phyloP scores from a whole-genome alignment of 768 basidiomycete genomes.

The Suillus spraguei region DNA sequence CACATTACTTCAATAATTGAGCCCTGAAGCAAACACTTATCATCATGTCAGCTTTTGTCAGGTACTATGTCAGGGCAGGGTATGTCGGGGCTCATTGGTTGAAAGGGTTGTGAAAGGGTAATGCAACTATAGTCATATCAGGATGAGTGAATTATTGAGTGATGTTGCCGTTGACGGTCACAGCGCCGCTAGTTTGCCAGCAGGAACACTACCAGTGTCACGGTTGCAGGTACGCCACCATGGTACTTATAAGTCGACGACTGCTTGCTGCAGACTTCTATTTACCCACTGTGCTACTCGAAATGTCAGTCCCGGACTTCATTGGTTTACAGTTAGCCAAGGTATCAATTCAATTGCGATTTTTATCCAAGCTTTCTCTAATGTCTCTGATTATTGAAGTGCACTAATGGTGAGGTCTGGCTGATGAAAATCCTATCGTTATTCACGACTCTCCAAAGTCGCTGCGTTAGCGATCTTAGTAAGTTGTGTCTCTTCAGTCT shows the following conservation, averaged over 20 bases:
- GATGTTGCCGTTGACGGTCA: neutral
- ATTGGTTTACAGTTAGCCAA: slow-evolving; percentile 2
- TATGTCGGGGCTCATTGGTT: too few species aligned
- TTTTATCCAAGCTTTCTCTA: neutral
- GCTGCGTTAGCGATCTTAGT: slow-evolving; percentile 1
- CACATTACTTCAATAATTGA: too few species aligned
- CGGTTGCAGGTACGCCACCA: neutral
- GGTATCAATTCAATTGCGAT: neutral
- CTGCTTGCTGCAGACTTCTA: neutral
- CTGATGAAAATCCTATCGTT: neutral
- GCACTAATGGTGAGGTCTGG: neutral
- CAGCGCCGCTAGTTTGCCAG: neutral
- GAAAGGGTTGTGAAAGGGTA: too few species aligned
- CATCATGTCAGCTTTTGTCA: too few species aligned
- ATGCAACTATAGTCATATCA: too few species aligned
- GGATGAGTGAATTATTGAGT: too few species aligned
- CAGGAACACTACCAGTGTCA: too few species aligned
- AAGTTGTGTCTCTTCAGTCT: neutral
- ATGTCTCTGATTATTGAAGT: neutral
- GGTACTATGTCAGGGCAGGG: too few species aligned
- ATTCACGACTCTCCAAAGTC: neutral
- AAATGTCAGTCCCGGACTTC: neutral
- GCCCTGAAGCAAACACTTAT: too few species aligned
- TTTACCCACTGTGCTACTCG: neutral
- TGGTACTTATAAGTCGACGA: neutral